Percentiles rank a stretch among this genome's conserved stretches.
phyloP scores from a whole-genome alignment of 2,329 filamentous ascomycete species.

The Elsinoe australis region DNA sequence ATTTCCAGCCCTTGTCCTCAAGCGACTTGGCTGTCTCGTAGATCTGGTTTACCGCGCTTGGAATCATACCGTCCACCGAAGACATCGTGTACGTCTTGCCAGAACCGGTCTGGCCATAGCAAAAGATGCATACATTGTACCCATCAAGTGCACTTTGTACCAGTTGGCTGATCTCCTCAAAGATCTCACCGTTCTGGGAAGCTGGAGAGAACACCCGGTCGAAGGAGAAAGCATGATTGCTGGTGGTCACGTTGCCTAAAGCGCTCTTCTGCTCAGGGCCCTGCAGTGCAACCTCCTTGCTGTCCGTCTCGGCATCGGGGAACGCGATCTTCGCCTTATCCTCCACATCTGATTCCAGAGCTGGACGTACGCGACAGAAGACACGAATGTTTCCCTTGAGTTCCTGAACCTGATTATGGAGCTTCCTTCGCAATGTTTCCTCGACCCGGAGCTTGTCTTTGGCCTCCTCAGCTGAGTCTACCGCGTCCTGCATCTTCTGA shows the following conservation, averaged over 20 bases:
- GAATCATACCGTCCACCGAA: constrained; percentile 85
- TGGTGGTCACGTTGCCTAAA: constrained; percentile 65
- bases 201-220: constrained; percentile 81
- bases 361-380: constrained; percentile 88
- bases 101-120: constrained; percentile 93
- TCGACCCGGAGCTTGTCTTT: constrained; percentile 81
- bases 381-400: constrained; percentile 97
- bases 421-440: constrained; percentile 78
- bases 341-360: constrained; percentile 53
- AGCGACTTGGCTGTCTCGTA: constrained; percentile 78
- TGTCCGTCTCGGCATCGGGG: constrained; percentile 64
- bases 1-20: constrained; percentile 86
- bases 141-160: constrained; percentile 94
- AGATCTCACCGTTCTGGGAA: constrained; percentile 75
- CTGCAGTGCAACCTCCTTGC: constrained; percentile 75
- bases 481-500: constrained; percentile 67
- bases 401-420: constrained; percentile 97
- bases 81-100: constrained; percentile 98
- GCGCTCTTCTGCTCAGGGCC: constrained; percentile 79
- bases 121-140: constrained; percentile 98
- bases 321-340: constrained; percentile 67
- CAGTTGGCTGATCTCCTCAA: constrained; percentile 92
- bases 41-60: constrained; percentile 84
- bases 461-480: constrained; percentile 59
- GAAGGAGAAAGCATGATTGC: constrained; percentile 80